These are phyloP conservation scores for Aspergillus mulundensis DNA, from an alignment of 495 filamentous ascomycete species.

Conservation along the genomic window DNA sequence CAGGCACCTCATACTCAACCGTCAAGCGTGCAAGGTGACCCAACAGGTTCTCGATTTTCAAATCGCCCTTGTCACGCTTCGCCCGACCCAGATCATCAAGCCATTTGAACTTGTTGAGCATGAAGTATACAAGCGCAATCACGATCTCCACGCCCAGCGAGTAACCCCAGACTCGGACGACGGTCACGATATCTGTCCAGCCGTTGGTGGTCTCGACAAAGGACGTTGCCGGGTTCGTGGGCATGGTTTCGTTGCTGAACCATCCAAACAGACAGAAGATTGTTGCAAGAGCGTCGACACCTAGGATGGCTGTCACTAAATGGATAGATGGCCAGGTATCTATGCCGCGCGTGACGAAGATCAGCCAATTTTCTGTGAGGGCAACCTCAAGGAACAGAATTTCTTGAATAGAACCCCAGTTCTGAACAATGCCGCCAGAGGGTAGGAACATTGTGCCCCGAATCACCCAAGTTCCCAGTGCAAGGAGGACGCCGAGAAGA, in stretches of 20 bases:
- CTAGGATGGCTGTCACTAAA: constrained; percentile 61
- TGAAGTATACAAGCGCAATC: constrained; percentile 70
- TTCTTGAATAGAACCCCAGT: constrained; percentile 66
- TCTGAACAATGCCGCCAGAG: constrained; percentile 64
- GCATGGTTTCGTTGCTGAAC: constrained; percentile 52
- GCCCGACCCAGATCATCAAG: constrained; percentile 69
- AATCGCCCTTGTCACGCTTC: constrained; percentile 62
- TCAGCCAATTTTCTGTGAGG: constrained; percentile 73
- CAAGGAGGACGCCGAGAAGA: constrained; percentile 60
- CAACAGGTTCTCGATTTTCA: constrained; percentile 72
- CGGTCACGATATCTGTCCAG: constrained; percentile 69
- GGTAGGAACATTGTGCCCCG: constrained; percentile 63
- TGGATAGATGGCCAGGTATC: constrained; percentile 66
- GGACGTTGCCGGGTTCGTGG: constrained; percentile 32
- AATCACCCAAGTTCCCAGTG: constrained; percentile 64
- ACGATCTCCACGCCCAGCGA: constrained; percentile 71
- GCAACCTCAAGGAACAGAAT: constrained; percentile 69
- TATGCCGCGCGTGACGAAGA: constrained; percentile 67
- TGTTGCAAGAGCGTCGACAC: constrained; percentile 62
- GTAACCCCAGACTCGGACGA: constrained; percentile 73
- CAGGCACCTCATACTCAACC: constrained; percentile 62
- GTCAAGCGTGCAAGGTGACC: constrained; percentile 64
- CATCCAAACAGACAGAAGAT: constrained; percentile 71
- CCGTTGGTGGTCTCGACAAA: constrained; percentile 54
- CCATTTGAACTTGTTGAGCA: constrained; percentile 62